Evolutionary conservation across 2,329 filamentous ascomycete genomes (phyloP), one percentile per base, ranked within the genome.

Genomic region (Microsporum audouinii): DNA sequence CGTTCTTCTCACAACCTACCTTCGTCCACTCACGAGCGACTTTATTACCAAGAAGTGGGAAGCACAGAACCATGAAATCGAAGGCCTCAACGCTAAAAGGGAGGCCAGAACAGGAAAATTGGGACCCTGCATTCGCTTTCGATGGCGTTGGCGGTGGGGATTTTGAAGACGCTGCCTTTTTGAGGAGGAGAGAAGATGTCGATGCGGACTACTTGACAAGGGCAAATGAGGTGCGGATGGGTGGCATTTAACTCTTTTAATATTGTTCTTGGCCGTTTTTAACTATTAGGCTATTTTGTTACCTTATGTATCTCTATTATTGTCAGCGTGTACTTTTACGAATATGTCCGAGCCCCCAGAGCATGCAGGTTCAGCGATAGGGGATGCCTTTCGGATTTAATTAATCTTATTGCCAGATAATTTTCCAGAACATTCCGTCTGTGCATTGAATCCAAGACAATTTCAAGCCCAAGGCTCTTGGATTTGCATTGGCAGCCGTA

Each of bases 141-240:
- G 57, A 61, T 51, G 64, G 68, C 27, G 58, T 66, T 45, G 63
- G 67, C 34, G 68, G 69, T 59, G 66, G 69, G 14, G 71, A 73
- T 65, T 78, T 79, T 65, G 77, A 74, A 51, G 77, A 79, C 56
- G 75, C 77, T 3, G 60, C 69, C 2, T 79, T 79, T 62, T 67
- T 79, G 59, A 69, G 73, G 47, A 69, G 71, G 60, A 71, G 71
- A 43, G 75, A 77, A 51, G 76, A 78, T 61, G 66, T 75, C 59
- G 67, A 71, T 69, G 61, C 65, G 63, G 65, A 73, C 51, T 69
- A 70, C 61, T 43, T 55, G 12, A 29, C n/a, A 14, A 2, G 10
- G 6, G 60, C 53, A 31, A 51, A 57, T 41, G 65, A 68, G 62
- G 47, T 70, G 65, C 63, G 71, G 64, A 73, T 73, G 73, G 66